Evolutionary conservation across 2,329 filamentous ascomycete species (phyloP).

Genomic region (Camillea tinctor): DNA sequence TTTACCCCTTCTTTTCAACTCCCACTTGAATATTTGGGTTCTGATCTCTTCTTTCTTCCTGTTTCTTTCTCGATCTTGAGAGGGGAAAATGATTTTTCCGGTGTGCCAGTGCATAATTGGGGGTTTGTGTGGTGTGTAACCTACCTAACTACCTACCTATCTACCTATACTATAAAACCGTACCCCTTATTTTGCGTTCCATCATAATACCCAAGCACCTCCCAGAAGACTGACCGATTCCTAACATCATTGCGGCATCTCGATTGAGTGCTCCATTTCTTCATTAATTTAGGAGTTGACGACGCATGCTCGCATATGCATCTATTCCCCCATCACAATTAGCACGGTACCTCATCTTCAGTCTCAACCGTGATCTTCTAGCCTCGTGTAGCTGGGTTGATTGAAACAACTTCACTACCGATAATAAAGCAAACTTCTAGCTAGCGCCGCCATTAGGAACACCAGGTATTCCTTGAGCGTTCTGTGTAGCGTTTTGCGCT

Average conservation of each 20-base stretch:
- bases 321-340: no score
- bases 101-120: no score
- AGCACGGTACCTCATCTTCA: no score
- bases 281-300: no score
- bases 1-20: no score
- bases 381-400: no score
- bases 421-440: constrained; percentile 7
- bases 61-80: neutral
- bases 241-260: neutral
- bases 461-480: constrained; percentile 4
- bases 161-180: neutral
- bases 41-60: neutral
- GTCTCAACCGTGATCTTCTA: no score
- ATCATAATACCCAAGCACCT: constrained; percentile 8
- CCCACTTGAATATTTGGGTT: no score
- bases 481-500: constrained; percentile 9
- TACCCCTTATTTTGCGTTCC: neutral
- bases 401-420: neutral
- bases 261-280: neutral
- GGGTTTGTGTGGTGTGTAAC: neutral
- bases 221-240: constrained; percentile 4
- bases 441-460: constrained; percentile 22
- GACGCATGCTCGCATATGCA: no score
- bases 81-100: neutral
- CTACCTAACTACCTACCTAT: neutral